A percentile compares a stretch with the other conserved stretches of the same genome.
Evolutionary conservation across 495 filamentous ascomycete species (phyloP).

Genomic region (Neurospora hispaniola): DNA sequence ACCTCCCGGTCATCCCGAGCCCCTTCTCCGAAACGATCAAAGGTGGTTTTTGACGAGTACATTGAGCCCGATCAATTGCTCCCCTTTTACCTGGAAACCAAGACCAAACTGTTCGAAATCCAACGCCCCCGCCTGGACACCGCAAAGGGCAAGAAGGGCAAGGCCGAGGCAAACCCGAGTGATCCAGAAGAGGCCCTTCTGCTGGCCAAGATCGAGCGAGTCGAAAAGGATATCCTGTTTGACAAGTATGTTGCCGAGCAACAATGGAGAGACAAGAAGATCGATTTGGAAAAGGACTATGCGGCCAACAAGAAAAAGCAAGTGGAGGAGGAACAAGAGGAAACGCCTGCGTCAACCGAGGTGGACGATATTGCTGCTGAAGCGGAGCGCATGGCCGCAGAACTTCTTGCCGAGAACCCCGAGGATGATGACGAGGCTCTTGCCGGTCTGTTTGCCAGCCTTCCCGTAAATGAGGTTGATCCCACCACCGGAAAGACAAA

Average conservation of each 20-base stretch:
- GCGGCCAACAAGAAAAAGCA: conserved; percentile 26
- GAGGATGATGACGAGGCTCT: conserved; percentile 44
- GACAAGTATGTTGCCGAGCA: conserved; percentile 66
- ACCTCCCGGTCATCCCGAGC: conserved; percentile 10
- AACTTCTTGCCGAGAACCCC: conserved; percentile 39
- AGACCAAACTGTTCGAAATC: conserved; percentile 60
- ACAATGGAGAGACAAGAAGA: conserved; percentile 57
- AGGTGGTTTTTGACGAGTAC: conserved; percentile 42
- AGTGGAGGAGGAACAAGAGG: conserved; percentile 21
- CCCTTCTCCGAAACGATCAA: conserved; percentile 22
- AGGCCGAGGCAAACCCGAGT: conserved; percentile 11
- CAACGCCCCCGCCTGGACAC: conserved; percentile 45
- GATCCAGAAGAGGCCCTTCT: conserved; percentile 50
- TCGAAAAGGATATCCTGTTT: conserved; percentile 80
- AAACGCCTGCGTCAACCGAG: conserved; percentile 15
- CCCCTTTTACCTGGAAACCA: conserved; percentile 61
- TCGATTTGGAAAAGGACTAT: conserved; percentile 53
- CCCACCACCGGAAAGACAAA: conserved; percentile 39
- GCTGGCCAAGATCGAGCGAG: conserved; percentile 57
- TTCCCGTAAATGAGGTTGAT: conserved; percentile 54
- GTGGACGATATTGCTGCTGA: conserved; percentile 40
- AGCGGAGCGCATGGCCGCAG: conserved; percentile 39
- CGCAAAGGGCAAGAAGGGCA: conserved; percentile 36
- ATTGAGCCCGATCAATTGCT: conserved; percentile 65
- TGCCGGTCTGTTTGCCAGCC: conserved; percentile 53